Conservation (phyloP, 176 grass and related monocot species). For the Tuctoria greenei region DNA sequence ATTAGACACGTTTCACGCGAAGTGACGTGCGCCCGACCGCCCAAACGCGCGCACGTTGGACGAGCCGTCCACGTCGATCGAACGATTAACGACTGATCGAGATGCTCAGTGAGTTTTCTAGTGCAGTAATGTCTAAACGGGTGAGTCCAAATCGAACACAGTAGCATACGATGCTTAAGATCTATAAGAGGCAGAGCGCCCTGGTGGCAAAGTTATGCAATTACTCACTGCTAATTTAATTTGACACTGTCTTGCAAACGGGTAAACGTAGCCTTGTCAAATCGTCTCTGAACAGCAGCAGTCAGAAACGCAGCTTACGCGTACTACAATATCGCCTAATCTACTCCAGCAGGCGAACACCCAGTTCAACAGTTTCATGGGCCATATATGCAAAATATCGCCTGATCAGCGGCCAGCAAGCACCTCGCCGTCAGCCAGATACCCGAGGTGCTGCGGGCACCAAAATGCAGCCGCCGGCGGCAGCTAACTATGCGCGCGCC, state of each 20-base stretch:
- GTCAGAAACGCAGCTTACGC: neutral
- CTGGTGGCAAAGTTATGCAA: neutral
- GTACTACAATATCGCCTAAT: neutral
- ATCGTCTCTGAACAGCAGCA: neutral
- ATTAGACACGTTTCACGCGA: no score
- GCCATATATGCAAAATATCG: conserved; percentile 30
- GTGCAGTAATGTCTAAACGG: no score
- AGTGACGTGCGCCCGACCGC: no score
- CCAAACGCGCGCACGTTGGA: no score
- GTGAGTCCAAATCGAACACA: no score
- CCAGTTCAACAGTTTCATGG: conserved; percentile 33
- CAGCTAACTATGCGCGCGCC: neutral
- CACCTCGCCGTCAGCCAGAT: neutral
- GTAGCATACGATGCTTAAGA: neutral
- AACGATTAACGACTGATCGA: no score
- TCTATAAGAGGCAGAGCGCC: neutral
- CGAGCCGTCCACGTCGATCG: no score
- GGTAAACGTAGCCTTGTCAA: neutral
- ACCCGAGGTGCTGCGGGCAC: neutral
- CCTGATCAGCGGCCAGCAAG: neutral
- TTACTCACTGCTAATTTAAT: neutral
- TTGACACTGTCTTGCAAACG: neutral
- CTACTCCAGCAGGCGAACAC: conserved; percentile 16
- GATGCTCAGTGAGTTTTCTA: no score
- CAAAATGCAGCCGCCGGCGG: neutral